Base-by-base conservation (phyloP, 2,329 filamentous ascomycete genomes). In the Xylaria sp. region DNA sequence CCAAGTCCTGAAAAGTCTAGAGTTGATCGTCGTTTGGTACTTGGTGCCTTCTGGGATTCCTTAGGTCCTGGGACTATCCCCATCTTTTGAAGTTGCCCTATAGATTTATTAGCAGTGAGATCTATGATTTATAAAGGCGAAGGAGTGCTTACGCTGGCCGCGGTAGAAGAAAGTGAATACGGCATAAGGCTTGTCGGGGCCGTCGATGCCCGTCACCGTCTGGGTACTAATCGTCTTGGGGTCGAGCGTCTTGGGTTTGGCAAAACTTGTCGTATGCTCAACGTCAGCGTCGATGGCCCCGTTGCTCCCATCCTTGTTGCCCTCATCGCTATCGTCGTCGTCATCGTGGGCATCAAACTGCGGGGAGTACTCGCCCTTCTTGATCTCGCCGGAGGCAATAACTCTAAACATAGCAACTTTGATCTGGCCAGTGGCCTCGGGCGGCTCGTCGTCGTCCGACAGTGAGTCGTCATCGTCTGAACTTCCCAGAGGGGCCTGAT, bases 151-250 rank as follows among this genome's bases (percentile, higher is more conserved):
- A 97, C 95, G 91, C 78, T 97, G 93, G 79, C 96, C 96, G 69
- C 96, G 89, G 79, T 99, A 99, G 82, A 98, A 93, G 80, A 99
- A 99, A 32, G 97, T 98, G 80, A 99, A 99, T 9, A 93, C 91
- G 4, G 96, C 96, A 81, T 97, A 99, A 3, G 97, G 96, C 81
- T 95, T 96, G 70, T 98, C 95, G 23, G 94, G 94, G 0, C 94
- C 93, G 79, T 99, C 96, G 70, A 98, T 97, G 20, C 95, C 96
- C 9, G 96, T 98, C n/a, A 99, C 96, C 0, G 96, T 99, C 81
- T 99, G 96, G 2, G 96, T 99, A 77, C 94, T 98, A 77, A 99
- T 99, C 2, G 93, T 94, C 82, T 97, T 97, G 0, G 95, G 95
- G 81, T 98, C 97, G 61, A 97, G 85, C 1, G 93, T 92, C 85